Conservation (phyloP, 2,329 filamentous ascomycete species). For the Aspergillus clavatus region DNA sequence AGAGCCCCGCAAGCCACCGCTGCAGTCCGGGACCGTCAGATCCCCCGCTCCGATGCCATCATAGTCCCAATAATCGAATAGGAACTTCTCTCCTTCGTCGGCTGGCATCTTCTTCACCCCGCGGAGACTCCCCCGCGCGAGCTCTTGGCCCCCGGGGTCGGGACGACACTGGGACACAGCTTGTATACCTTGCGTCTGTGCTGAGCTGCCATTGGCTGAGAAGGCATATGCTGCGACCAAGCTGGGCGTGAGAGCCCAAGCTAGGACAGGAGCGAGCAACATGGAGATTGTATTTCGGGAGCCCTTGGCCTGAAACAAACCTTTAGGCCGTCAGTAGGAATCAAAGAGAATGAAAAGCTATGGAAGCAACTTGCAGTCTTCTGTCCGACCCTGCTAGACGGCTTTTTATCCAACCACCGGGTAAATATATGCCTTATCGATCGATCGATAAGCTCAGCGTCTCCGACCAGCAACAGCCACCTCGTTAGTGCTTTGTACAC, state of each 20-base stretch:
- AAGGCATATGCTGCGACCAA: not conserved
- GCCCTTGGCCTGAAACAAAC: too few species aligned
- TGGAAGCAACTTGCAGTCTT: too few species aligned
- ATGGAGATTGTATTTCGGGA: too few species aligned
- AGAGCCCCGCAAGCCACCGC: not conserved
- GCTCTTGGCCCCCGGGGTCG: not conserved
- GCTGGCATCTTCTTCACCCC: conserved; percentile 43
- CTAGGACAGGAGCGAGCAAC: not conserved
- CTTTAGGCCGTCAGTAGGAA: too few species aligned
- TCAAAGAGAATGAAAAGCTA: too few species aligned
- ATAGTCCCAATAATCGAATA: conserved; percentile 43
- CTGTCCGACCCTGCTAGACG: too few species aligned
- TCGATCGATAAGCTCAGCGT: too few species aligned
- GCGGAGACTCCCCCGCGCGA: conserved; percentile 3
- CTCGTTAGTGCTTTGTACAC: too few species aligned
- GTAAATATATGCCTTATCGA: too few species aligned
- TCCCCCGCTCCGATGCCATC: conserved; percentile 13
- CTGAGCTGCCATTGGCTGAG: not conserved
- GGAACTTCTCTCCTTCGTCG: conserved; percentile 47
- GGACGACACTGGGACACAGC: not conserved
- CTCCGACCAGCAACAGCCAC: too few species aligned
- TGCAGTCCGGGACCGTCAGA: not conserved
- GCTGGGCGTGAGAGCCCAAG: not conserved
- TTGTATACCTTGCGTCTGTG: not conserved
- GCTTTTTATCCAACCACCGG: too few species aligned